Conservation (phyloP, 108 stramenopile genomes). For the Cyclotella choctawhatcheeana region DNA sequence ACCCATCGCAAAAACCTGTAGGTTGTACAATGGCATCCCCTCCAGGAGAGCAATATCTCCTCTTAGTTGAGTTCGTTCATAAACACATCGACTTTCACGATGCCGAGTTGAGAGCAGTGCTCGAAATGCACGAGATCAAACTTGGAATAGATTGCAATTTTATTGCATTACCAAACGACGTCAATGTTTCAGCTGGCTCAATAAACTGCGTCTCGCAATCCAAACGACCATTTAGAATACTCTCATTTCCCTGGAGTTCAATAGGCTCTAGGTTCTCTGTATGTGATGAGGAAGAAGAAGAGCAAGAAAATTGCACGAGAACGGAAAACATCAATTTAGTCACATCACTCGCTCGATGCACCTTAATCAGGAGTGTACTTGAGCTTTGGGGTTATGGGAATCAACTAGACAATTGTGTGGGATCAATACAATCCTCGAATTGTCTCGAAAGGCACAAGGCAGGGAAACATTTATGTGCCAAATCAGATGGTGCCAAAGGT, state of each 20-base stretch:
- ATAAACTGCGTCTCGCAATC: slow-evolving; percentile 17
- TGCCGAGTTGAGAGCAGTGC: slow-evolving; percentile 73
- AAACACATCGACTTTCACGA: slow-evolving; percentile 80
- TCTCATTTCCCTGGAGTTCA: slow-evolving; percentile 48
- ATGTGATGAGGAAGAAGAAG: slow-evolving; percentile 26
- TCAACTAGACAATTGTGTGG: slow-evolving; percentile 60
- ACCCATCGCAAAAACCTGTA: not conserved
- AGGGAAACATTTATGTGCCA: slow-evolving; percentile 34
- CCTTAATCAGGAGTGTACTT: slow-evolving; percentile 71
- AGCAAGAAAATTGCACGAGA: not conserved
- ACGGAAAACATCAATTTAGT: slow-evolving; percentile 45
- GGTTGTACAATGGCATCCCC: not conserved
- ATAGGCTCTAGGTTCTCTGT: slow-evolving; percentile 42
- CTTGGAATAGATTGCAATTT: slow-evolving; percentile 53
- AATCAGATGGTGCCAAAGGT: not conserved
- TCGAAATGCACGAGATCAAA: slow-evolving; percentile 69
- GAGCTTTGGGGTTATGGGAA: slow-evolving; percentile 78
- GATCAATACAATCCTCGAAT: slow-evolving; percentile 18
- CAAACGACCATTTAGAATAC: slow-evolving; percentile 46
- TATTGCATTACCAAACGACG: slow-evolving; percentile 35
- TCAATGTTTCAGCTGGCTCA: slow-evolving; percentile 16
- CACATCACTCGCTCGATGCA: slow-evolving; percentile 64
- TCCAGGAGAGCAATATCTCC: slow-evolving; percentile 47
- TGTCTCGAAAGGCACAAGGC: slow-evolving; percentile 20
- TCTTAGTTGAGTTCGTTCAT: slow-evolving; percentile 82